Conservation (phyloP, 768 basidiomycete genomes). For the Nidularia pulvinata region DNA sequence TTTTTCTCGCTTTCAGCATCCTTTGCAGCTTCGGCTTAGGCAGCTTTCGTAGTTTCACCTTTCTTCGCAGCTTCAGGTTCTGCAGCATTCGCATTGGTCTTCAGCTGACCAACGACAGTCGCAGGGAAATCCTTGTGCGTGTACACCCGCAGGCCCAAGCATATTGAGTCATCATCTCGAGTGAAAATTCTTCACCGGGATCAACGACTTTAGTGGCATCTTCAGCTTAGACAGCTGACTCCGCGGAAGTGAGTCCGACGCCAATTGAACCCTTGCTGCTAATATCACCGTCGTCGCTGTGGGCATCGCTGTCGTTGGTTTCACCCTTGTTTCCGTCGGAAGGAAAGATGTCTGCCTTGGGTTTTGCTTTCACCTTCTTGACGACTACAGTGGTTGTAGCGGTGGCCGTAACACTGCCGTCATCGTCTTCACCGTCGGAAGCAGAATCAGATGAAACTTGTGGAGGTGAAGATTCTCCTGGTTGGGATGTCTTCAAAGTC, state of each 20-base stretch:
- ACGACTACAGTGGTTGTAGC: conserved; percentile 20
- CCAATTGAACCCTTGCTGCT: neutral
- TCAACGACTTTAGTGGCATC: neutral
- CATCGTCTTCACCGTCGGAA: conserved; percentile 6
- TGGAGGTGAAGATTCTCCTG: neutral
- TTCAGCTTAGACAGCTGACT: neutral
- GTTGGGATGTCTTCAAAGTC: conserved; percentile 7
- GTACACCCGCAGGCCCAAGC: conserved; percentile 37
- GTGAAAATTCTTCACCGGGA: conserved; percentile 13
- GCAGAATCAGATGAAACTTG: neutral
- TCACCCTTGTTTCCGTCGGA: neutral
- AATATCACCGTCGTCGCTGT: neutral
- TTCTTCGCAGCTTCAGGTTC: conserved; percentile 26
- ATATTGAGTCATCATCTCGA: conserved; percentile 35
- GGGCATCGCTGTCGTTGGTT: neutral
- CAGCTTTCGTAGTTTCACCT: neutral
- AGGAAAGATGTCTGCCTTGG: too few species aligned
- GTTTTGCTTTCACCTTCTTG: conserved; percentile 6
- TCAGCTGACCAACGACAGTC: conserved; percentile 10
- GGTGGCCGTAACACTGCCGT: conserved; percentile 19
- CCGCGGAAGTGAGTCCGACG: neutral
- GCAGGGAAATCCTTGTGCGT: conserved; percentile 15
- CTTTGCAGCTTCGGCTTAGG: neutral
- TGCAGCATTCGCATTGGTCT: conserved; percentile 19
- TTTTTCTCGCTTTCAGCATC: neutral